Percentiles rank a stretch among this genome's conserved stretches.
phyloP scores from a whole-genome alignment of 306 rosid species.

The Cucurbita pepo region DNA sequence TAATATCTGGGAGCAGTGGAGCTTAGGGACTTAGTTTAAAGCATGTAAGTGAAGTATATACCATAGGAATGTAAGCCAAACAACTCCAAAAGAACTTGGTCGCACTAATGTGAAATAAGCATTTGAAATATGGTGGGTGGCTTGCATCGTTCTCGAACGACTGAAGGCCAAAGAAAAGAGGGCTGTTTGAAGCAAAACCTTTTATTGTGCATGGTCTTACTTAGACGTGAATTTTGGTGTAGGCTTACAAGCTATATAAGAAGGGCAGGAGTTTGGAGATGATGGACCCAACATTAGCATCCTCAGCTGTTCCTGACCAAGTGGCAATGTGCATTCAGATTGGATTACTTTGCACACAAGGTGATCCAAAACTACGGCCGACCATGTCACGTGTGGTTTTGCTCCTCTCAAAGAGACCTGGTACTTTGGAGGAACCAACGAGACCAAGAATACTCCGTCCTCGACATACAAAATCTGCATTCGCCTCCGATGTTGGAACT shows the following conservation, averaged over 20 bases:
- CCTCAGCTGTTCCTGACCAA: constrained; percentile 37
- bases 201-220: no score
- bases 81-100: background rate
- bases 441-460: constrained; percentile 62
- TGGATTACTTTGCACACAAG: constrained; percentile 39
- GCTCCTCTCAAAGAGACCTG: constrained; percentile 53
- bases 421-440: constrained; percentile 55
- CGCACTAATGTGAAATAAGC: background rate
- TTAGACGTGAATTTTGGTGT: background rate
- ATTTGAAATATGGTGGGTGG: background rate
- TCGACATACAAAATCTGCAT: constrained; percentile 38
- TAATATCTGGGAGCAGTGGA: no score
- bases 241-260: constrained; percentile 83
- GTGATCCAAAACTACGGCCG: constrained; percentile 63
- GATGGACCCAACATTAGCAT: constrained; percentile 41
- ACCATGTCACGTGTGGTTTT: constrained; percentile 66
- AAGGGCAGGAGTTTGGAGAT: constrained; percentile 65
- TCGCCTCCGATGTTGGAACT: constrained; percentile 37
- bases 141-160: background rate
- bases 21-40: no score
- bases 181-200: no score
- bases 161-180: no score
- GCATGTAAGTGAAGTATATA: background rate
- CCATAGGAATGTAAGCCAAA: background rate
- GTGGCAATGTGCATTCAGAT: constrained; percentile 38